These are phyloP conservation scores for Gaeumannomyces tritici DNA, from an alignment of 2,329 filamentous ascomycete genomes.

Conservation along the genomic window DNA sequence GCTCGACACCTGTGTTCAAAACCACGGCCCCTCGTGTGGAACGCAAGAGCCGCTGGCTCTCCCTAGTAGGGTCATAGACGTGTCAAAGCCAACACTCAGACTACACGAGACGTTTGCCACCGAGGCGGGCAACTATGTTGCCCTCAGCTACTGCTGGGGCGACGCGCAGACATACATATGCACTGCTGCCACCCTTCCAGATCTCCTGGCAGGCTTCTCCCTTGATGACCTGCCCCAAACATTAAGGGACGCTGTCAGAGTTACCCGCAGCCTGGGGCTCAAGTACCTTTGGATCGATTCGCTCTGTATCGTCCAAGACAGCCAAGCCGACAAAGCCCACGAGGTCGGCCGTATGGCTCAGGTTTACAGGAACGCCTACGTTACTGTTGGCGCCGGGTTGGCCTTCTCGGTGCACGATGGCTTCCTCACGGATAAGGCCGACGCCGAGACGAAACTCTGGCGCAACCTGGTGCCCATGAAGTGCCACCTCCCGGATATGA, in stretches of 20 bases:
- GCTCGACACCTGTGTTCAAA: no score
- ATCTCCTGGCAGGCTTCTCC: neutral
- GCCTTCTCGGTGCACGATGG: no score
- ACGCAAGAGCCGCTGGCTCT: no score
- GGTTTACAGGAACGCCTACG: no score
- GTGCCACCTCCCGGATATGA: neutral
- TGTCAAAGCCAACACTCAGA: no score
- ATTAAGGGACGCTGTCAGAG: neutral
- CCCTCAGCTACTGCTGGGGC: neutral
- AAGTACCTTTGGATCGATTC: neutral
- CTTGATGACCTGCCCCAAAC: neutral
- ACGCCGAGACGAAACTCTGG: neutral
- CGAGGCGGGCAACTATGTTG: neutral
- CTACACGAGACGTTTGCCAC: no score
- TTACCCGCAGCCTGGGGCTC: neutral
- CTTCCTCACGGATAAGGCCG: no score
- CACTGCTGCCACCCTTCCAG: neutral
- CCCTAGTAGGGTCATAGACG: no score
- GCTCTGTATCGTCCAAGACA: neutral
- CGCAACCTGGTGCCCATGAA: neutral
- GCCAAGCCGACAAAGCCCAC: neutral
- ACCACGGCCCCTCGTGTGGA: no score
- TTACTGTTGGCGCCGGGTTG: no score
- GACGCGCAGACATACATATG: neutral
- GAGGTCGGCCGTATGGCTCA: no score